These are phyloP conservation scores for Solanum clarkiae DNA, from an alignment of 257 asterid genomes.

Conservation along the genomic window DNA sequence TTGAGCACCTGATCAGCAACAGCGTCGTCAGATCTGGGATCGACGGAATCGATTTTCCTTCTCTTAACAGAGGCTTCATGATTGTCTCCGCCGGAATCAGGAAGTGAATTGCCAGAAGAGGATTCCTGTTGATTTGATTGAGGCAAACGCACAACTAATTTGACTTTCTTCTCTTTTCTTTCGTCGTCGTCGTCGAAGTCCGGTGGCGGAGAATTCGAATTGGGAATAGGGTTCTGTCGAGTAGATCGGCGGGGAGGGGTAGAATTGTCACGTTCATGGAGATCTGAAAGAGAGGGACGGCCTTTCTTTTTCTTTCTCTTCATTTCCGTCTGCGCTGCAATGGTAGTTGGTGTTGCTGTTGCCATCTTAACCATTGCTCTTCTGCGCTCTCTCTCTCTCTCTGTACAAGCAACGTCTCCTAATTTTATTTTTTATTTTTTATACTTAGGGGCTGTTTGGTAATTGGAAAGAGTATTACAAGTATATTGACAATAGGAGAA, in stretches of 20 bases:
- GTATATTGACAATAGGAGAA: no score
- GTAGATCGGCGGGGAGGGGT: conserved; percentile 41
- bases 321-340: conserved; percentile 27
- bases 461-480: no score
- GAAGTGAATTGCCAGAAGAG: conserved; percentile 23
- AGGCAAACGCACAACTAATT: conserved; percentile 79
- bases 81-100: conserved; percentile 40
- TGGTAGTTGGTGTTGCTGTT: background rate
- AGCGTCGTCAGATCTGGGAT: conserved; percentile 59
- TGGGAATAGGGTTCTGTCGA: conserved; percentile 37
- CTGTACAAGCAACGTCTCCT: background rate
- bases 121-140: conserved; percentile 23
- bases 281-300: conserved; percentile 46
- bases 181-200: conserved; percentile 73
- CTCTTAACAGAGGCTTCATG: conserved; percentile 26
- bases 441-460: background rate
- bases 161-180: conserved; percentile 78
- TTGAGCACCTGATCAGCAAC: conserved; percentile 36
- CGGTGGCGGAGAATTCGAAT: conserved; percentile 11
- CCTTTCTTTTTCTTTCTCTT: conserved; percentile 82
- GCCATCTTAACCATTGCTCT: conserved; percentile 53
- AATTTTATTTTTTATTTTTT: background rate
- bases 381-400: background rate
- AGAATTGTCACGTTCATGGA: background rate
- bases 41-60: conserved; percentile 30